Base-by-base conservation (phyloP, 148 eudicot genomes). In the Amaranthus palmeri region DNA sequence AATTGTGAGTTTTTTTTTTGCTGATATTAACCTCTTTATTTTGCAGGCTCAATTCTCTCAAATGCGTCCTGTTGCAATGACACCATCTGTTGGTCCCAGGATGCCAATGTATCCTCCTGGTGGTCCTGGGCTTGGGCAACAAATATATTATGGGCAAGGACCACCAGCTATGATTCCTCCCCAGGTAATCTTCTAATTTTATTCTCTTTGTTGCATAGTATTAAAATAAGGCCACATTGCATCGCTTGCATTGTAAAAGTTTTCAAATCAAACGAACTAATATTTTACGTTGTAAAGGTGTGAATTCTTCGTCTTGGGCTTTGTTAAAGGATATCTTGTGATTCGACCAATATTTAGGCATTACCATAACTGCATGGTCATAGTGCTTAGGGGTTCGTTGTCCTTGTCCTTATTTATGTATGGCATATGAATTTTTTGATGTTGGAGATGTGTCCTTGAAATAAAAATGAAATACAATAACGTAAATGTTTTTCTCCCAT, bases 81-180 rank as follows among this genome's bases (percentile, higher is more conserved):
- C 86, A 60, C 87, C 90, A 62, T 67, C 96, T 53, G 88, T 83
- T 69, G 85, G 83, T 84, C 96, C 96, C 69, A 90, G 91, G 55
- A 86, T 91, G 91, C 89, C 96, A 4, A 83, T 91, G 71, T 93
- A 85, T 65, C 83, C 92, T 57, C 98, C 91, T 79, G 96, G 91
- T 74, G 88, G 81, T 77, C 88, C 97, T 18, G 96, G 97, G 61
- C 77, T 89, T 45, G 97, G 97, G 17, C 97, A 88, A 70, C 98
- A 91, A 72, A 68, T 89, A 15, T 93, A 87, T 73, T 89, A 87
- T 75, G 92, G 96, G 55, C 97, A 91, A 83, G 86, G 76, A 63
- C 91, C 90, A 6, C 90, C 97, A 65, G 83, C 91, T 13, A 83
- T 89, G 13, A 80, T 93, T 61, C 97, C 91, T 53, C 90, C 88